Percentiles rank a stretch among this genome's conserved stretches.
Conservation (phyloP, 176 grass and related monocot species). For the Avena insularis region DNA sequence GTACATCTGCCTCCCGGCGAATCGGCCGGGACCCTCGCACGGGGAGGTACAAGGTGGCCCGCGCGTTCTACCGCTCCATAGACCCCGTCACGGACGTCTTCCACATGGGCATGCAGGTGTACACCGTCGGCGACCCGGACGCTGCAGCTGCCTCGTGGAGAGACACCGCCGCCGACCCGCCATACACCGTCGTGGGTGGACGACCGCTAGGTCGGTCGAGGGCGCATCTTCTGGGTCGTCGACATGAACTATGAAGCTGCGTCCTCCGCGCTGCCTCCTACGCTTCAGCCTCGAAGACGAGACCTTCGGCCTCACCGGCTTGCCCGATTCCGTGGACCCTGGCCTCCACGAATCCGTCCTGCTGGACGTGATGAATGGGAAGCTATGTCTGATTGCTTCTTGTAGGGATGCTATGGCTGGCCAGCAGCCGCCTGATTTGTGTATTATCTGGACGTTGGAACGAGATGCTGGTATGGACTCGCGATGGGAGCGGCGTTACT, state of each 20-base stretch:
- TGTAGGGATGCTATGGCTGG: too few relatives aligned
- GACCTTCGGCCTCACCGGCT: not conserved
- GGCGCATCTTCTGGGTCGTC: not conserved
- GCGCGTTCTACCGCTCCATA: constrained; percentile 16
- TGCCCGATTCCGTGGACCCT: not conserved
- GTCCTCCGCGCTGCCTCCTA: not conserved
- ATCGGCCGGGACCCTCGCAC: not conserved
- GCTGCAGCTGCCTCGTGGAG: not conserved
- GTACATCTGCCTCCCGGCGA: not conserved
- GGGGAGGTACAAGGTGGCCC: constrained; percentile 9
- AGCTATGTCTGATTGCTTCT: not conserved
- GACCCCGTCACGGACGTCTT: not conserved
- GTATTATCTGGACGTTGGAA: not conserved
- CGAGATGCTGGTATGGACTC: not conserved
- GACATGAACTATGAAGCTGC: too few relatives aligned
- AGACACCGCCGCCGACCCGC: not conserved
- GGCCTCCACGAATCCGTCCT: not conserved
- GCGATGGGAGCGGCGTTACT: not conserved
- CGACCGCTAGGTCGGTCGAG: not conserved
- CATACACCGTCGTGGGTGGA: not conserved
- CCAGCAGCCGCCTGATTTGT: not conserved
- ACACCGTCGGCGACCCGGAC: not conserved
- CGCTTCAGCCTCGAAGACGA: not conserved
- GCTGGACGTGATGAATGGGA: not conserved
- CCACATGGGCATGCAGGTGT: constrained; percentile 24